Evolutionary conservation across 176 grass and related monocot species (phyloP).

Genomic region (Chrysopogon serrulatus): DNA sequence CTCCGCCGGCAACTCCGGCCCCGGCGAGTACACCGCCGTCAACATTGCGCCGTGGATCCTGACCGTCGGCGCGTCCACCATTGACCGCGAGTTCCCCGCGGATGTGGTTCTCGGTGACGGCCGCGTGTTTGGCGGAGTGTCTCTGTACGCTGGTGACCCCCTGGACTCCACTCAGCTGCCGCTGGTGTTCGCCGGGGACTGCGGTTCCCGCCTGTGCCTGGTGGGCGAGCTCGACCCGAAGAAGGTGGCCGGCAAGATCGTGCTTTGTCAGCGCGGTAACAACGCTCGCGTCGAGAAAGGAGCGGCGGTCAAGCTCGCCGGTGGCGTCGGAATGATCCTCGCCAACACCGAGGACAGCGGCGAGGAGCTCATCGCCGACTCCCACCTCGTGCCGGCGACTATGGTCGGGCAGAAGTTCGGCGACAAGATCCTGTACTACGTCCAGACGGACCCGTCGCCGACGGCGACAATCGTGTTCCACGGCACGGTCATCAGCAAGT

Average conservation of each 20-base stretch:
- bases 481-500: constrained; percentile 61
- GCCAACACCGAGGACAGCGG: constrained; percentile 69
- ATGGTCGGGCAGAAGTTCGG: constrained; percentile 72
- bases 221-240: constrained; percentile 31
- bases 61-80: constrained; percentile 69
- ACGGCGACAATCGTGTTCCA: constrained; percentile 69
- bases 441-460: constrained; percentile 51
- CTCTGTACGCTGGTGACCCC: constrained; percentile 57
- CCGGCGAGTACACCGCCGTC: constrained; percentile 45
- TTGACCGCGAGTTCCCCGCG: constrained; percentile 72
- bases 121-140: constrained; percentile 44
- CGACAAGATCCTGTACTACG: constrained; percentile 62
- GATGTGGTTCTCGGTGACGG: constrained; percentile 66
- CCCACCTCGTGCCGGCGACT: constrained; percentile 79
- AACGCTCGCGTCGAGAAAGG: constrained; percentile 76
- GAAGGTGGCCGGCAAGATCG: constrained; percentile 72
- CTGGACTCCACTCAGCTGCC: constrained; percentile 38
- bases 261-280: constrained; percentile 59
- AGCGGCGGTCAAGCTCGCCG: constrained; percentile 52
- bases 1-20: constrained; percentile 77
- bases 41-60: constrained; percentile 91
- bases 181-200: constrained; percentile 56
- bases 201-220: constrained; percentile 50
- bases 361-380: constrained; percentile 84
- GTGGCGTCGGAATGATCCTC: constrained; percentile 68